Percentiles rank a stretch among this genome's conserved stretches.
phyloP scores from a whole-genome alignment of 2,329 filamentous ascomycete species.

The Botryotinia narcissicola region DNA sequence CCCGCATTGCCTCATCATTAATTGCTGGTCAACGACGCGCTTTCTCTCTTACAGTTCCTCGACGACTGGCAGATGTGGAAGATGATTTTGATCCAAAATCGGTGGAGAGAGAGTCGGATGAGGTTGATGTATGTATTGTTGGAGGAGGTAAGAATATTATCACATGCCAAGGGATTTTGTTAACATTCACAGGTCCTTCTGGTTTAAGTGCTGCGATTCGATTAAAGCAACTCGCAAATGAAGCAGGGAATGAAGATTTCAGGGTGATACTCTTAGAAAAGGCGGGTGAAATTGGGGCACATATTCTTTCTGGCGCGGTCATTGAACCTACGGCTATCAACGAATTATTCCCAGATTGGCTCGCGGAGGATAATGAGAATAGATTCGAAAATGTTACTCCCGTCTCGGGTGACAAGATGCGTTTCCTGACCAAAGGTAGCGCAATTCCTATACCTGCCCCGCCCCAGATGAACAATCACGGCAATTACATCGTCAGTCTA shows the following conservation, averaged over 20 bases:
- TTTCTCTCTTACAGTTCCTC: constrained; percentile 46
- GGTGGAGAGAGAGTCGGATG: constrained; percentile 83
- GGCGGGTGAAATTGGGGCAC: constrained; percentile 88
- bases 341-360: constrained; percentile 92
- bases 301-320: constrained; percentile 94
- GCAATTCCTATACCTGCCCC: constrained; percentile 81
- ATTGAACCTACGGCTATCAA: constrained; percentile 85
- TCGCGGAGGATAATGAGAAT: constrained; percentile 80
- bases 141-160: constrained; percentile 64
- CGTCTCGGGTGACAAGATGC: constrained; percentile 82
- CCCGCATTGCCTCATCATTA: constrained; percentile 26
- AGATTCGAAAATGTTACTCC: constrained; percentile 86
- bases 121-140: constrained; percentile 96
- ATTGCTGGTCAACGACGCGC: constrained; percentile 38
- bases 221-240: constrained; percentile 91
- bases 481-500: constrained; percentile 95
- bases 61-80: constrained; percentile 46
- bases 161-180: constrained; percentile 10
- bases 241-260: constrained; percentile 93
- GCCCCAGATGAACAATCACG: constrained; percentile 97
- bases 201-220: constrained; percentile 91
- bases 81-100: constrained; percentile 63
- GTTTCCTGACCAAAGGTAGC: constrained; percentile 80
- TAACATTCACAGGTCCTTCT: constrained; percentile 63
- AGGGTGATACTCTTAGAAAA: constrained; percentile 91